Percentiles rank a stretch among this genome's conserved stretches.
Conservation (phyloP, 768 basidiomycete species). For the Ramaria sp. region DNA sequence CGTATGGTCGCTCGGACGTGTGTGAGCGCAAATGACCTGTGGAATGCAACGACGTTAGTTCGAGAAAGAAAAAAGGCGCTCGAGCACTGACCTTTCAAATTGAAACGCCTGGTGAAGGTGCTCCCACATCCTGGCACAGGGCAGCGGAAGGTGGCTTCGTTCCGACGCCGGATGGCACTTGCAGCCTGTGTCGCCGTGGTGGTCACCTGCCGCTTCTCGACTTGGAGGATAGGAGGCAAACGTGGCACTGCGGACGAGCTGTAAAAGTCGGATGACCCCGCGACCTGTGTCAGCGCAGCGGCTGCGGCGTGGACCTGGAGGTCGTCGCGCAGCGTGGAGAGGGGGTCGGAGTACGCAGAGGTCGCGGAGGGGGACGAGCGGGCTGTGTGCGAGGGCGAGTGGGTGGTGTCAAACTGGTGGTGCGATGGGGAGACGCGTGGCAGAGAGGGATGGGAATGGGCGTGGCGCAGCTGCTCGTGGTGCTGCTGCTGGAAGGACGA, state of each 20-base stretch:
- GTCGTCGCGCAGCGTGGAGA: neutral
- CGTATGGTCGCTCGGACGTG: slow-evolving; percentile 89
- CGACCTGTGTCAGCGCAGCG: slow-evolving; percentile 25
- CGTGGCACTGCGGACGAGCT: slow-evolving; percentile 28
- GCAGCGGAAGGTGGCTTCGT: slow-evolving; percentile 87
- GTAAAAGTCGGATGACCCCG: slow-evolving; percentile 24
- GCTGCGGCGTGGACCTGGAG: slow-evolving; percentile 26
- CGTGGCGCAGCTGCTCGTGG: slow-evolving; percentile 3
- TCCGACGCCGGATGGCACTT: slow-evolving; percentile 78
- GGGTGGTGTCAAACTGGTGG: neutral
- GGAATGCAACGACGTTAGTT: slow-evolving; percentile 9
- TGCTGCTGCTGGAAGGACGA: neutral
- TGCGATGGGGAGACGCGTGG: neutral
- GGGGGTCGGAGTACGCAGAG: slow-evolving; percentile 6
- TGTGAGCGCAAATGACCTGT: slow-evolving; percentile 88
- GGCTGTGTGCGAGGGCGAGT: neutral
- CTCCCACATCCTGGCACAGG: slow-evolving; percentile 93
- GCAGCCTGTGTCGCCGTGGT: slow-evolving; percentile 90
- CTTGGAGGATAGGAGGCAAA: slow-evolving; percentile 78
- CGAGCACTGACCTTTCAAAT: slow-evolving; percentile 51
- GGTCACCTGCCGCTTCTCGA: slow-evolving; percentile 91
- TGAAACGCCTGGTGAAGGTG: slow-evolving; percentile 93
- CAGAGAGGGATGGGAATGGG: slow-evolving; percentile 4
- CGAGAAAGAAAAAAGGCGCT: slow-evolving; percentile 10
- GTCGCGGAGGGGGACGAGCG: slow-evolving; percentile 6